These are phyloP conservation scores for Tetraselmis chui DNA, from an alignment of 139 green algal genomes.

Conservation along the genomic window DNA sequence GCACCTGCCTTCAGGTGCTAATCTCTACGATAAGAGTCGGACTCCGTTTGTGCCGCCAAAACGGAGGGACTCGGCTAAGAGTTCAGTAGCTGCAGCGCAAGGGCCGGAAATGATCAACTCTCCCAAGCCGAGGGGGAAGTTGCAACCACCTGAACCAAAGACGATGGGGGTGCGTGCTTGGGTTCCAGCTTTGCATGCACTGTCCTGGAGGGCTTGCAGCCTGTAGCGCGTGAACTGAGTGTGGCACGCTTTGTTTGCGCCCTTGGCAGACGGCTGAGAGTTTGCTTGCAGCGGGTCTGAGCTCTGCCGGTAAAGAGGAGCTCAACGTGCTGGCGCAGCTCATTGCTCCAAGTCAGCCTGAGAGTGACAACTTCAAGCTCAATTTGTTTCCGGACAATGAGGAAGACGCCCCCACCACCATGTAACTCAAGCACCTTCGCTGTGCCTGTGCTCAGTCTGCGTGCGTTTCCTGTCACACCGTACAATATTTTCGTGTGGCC, in stretches of 20 bases:
- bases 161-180: not conserved
- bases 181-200: not conserved
- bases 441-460: too few relatives aligned
- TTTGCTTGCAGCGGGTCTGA: not conserved
- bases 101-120: not conserved
- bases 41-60: constrained; percentile 36
- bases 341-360: constrained; percentile 4
- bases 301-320: constrained; percentile 18
- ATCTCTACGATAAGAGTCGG: constrained; percentile 54
- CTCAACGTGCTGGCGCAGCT: constrained; percentile 27
- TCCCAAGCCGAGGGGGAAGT: not conserved
- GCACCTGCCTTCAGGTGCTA: constrained; percentile 33
- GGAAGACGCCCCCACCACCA: not conserved
- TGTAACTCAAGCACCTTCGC: not conserved
- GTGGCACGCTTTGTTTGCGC: not conserved
- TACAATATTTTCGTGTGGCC: too few relatives aligned
- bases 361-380: constrained; percentile 34
- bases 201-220: not conserved
- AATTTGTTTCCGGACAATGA: constrained; percentile 23
- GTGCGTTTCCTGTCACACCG: too few relatives aligned
- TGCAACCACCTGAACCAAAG: not conserved
- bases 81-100: not conserved
- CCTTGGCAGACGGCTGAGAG: not conserved
- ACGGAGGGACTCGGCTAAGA: not conserved
- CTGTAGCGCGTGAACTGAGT: not conserved